Base-by-base conservation (phyloP, 306 rosid species). In the Trifolium repens region DNA sequence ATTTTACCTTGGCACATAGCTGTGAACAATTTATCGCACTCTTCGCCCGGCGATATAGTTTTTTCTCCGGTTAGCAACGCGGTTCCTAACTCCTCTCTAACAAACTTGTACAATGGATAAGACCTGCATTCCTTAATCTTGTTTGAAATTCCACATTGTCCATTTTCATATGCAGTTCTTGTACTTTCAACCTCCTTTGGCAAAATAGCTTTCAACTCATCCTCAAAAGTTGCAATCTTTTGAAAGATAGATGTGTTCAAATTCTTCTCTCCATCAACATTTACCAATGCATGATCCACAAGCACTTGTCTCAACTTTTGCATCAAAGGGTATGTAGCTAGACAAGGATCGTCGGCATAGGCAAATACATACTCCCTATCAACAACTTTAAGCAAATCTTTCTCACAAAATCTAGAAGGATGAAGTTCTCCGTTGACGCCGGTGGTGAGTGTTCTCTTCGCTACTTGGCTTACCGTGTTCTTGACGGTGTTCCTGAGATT, bases 321-420 rank as follows among this genome's bases (percentile, higher is more conserved):
- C 98, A 93, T 93, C 84, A 93, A 80, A 3, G 98, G 98, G 81
- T 93, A 93, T 0, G 92, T 85, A 1, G 89, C 88, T 26, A 84
- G 77, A 83, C 96, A 89, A 11, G 97, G 91, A 24, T 93, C 97
- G 14, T 93, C 97, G 2, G 85, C 76, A 68, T 93, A 93, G 57
- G 97, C 79, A 49, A 85, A 93, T 0, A 85, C 80, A 4, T 88
- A 37, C 72, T 93, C 98, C 57, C 96, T 83, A 5, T 93, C 97
- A 1, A 91, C 96, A 69, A 89, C 89, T 50, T 85, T 85, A n/a
- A 93, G 80, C 62, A 93, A 67, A 76, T 93, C 96, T 69, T 91
- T 93, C 87, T 89, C 97, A 11, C 96, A 89, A 27, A 93, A 89
- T 65, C 96, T 84, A 0, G 97, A 91, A 1, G 97, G 96, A 64